Evolutionary conservation across 129 eudicot species (phyloP).

Genomic region (Artemisia argyi): DNA sequence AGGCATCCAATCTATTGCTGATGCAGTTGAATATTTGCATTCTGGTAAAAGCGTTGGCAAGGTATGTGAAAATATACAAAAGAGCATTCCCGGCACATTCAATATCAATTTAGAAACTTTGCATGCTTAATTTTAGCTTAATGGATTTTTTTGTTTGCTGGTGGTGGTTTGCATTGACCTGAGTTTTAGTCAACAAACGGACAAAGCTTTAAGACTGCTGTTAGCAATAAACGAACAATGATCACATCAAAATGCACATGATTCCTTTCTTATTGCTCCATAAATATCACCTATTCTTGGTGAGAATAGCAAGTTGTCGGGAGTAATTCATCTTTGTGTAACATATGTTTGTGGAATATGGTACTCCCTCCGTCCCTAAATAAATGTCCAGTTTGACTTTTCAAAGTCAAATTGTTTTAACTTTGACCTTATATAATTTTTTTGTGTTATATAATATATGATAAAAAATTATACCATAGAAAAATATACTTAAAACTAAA

Average conservation of each 20-base stretch:
- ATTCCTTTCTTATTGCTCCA: background rate
- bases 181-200: conserved; percentile 50
- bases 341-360: too few species aligned
- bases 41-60: conserved; percentile 97
- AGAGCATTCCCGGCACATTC: background rate
- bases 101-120: background rate
- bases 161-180: conserved; percentile 93
- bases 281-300: background rate
- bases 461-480: too few species aligned
- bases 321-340: conserved; percentile 4
- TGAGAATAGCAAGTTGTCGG: background rate
- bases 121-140: background rate
- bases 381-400: too few species aligned
- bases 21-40: conserved; percentile 97
- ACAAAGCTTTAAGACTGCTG: conserved; percentile 51
- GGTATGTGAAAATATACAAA: conserved; percentile 40
- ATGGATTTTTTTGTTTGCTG: conserved; percentile 34
- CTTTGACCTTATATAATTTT: too few species aligned
- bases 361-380: too few species aligned
- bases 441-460: too few species aligned
- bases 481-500: too few species aligned
- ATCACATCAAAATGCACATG: background rate
- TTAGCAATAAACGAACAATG: conserved; percentile 4
- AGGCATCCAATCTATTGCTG: conserved; percentile 79
- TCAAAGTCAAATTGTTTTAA: too few species aligned